Percentiles rank a stretch among this genome's conserved stretches.
Evolutionary conservation across 495 filamentous ascomycete species (phyloP).

Genomic region (Aspergillus asperescens): DNA sequence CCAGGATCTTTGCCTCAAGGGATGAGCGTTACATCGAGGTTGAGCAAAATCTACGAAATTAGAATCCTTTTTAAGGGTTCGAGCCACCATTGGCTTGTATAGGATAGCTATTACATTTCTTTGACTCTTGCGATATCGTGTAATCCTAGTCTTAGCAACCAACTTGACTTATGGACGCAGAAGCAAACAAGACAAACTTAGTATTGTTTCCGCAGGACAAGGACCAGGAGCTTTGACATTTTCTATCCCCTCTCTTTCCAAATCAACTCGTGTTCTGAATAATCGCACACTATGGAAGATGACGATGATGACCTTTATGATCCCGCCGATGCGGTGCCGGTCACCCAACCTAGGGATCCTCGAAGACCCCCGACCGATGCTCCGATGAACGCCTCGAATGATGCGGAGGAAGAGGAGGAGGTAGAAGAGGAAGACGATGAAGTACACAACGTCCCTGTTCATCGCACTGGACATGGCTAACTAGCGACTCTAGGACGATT

Average conservation of each 20-base stretch:
- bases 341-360: slow-evolving; percentile 23
- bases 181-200: slow-evolving; percentile 39
- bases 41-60: too few species aligned
- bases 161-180: not conserved
- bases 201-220: slow-evolving; percentile 16
- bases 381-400: slow-evolving; percentile 41
- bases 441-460: slow-evolving; percentile 37
- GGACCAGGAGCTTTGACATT: slow-evolving; percentile 14
- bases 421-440: slow-evolving; percentile 68
- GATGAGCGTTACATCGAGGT: too few species aligned
- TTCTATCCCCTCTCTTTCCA: slow-evolving; percentile 16
- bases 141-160: not conserved
- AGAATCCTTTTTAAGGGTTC: too few species aligned
- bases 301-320: slow-evolving; percentile 54
- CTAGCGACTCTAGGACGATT: slow-evolving; percentile 53
- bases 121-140: too few species aligned
- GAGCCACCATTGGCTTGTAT: too few species aligned
- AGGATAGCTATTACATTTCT: too few species aligned
- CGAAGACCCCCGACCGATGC: slow-evolving; percentile 27
- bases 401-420: slow-evolving; percentile 67
- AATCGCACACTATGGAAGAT: slow-evolving; percentile 39
- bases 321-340: slow-evolving; percentile 40
- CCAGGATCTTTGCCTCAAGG: not conserved
- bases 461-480: slow-evolving; percentile 16
- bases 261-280: slow-evolving; percentile 16